phyloP scores from a whole-genome alignment of 2,329 filamentous ascomycete species.

The Magnaporthiopsis poae region DNA sequence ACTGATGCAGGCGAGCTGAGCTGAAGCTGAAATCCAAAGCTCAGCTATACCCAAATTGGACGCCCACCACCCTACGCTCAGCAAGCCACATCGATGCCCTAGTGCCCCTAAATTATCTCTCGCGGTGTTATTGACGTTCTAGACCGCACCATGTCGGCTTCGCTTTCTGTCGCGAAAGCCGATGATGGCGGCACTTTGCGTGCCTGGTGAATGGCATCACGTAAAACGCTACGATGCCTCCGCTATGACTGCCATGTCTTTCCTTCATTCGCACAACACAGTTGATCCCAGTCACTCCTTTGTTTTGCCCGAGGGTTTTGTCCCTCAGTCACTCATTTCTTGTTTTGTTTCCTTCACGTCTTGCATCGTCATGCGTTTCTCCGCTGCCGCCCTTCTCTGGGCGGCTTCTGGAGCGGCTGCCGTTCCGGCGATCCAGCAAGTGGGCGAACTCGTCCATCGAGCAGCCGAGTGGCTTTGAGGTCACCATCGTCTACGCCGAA shows the following conservation, averaged over 20 bases:
- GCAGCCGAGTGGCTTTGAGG: not conserved
- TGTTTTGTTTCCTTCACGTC: not conserved
- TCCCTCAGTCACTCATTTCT: not conserved
- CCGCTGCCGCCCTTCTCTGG: not conserved
- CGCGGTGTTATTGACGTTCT: not conserved
- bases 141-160: not conserved
- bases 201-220: not conserved
- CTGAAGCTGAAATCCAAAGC: too few relatives aligned
- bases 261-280: not conserved
- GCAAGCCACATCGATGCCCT: too few relatives aligned
- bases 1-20: too few relatives aligned
- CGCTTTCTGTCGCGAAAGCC: not conserved
- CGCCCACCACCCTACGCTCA: too few relatives aligned
- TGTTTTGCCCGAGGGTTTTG: not conserved
- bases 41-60: too few relatives aligned
- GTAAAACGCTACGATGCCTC: not conserved
- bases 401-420: not conserved
- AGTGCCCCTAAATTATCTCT: not conserved
- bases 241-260: not conserved
- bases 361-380: not conserved
- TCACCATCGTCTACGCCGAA: conserved; percentile 4
- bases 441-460: not conserved
- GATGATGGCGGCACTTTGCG: not conserved
- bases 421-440: not conserved
- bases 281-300: not conserved